phyloP scores from a whole-genome alignment of 1,139 yeast species.

The Schwanniomyces etchellsii region DNA sequence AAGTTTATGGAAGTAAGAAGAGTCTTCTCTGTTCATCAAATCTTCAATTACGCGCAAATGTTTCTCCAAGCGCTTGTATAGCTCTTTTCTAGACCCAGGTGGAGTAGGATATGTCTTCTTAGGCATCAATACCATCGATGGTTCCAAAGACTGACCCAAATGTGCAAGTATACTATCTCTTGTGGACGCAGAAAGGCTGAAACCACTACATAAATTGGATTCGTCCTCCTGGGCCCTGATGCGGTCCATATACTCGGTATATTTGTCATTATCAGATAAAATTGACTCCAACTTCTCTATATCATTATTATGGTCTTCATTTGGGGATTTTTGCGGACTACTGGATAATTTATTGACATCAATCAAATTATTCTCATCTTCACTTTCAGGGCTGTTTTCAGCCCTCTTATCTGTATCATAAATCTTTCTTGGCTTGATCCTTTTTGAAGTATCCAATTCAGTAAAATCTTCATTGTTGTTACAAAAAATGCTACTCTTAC shows the following conservation, averaged over 20 bases:
- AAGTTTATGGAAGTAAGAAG: constrained; percentile 43
- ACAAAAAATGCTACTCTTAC: too few relatives aligned
- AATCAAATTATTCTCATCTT: constrained; percentile 6
- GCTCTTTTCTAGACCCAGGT: constrained; percentile 16
- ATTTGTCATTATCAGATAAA: constrained; percentile 1
- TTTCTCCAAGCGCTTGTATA: constrained; percentile 20
- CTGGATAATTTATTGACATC: constrained; percentile 7
- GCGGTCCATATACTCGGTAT: constrained; percentile 1
- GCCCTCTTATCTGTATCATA: too few relatives aligned
- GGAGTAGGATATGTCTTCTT: constrained; percentile 16
- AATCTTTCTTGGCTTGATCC: too few relatives aligned
- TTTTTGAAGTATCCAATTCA: constrained; percentile 4
- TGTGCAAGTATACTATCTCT: too few relatives aligned
- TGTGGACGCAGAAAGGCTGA: constrained; percentile 67
- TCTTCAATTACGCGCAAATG: constrained; percentile 30
- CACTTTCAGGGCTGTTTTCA: too few relatives aligned
- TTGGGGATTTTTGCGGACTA: constrained; percentile 6
- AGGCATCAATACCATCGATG: constrained; percentile 15
- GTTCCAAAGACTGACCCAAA: constrained; percentile 11
- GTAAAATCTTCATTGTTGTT: not conserved
- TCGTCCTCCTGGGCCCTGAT: not conserved
- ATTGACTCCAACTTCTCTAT: constrained; percentile 3
- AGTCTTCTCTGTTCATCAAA: constrained; percentile 31
- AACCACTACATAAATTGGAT: constrained; percentile 70
- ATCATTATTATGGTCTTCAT: constrained; percentile 1